These are phyloP conservation scores for Rutstroemia sp. DNA, from an alignment of 2,329 filamentous ascomycete species.

Conservation along the genomic window DNA sequence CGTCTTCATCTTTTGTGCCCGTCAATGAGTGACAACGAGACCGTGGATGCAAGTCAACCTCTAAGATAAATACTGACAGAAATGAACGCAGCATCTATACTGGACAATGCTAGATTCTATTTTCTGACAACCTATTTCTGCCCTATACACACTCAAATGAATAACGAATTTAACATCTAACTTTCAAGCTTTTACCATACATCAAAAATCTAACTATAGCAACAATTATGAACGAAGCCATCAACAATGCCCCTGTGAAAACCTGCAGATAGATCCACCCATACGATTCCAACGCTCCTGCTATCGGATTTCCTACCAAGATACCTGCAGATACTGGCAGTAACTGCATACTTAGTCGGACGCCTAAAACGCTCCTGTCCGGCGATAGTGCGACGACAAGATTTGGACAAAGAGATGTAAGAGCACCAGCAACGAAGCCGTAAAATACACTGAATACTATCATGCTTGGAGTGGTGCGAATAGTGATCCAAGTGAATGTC, in stretches of 20 bases:
- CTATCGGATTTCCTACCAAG: slow-evolving; percentile 29
- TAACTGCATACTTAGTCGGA: slow-evolving; percentile 39
- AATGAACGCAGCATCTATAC: too few species aligned
- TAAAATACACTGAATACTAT: slow-evolving; percentile 58
- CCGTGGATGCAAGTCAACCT: too few species aligned
- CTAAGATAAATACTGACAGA: too few species aligned
- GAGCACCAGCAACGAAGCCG: slow-evolving; percentile 61
- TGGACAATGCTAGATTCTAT: too few species aligned
- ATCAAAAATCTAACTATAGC: not conserved
- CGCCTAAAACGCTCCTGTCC: slow-evolving; percentile 44
- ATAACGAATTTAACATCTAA: not conserved
- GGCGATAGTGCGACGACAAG: slow-evolving; percentile 13
- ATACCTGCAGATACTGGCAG: slow-evolving; percentile 40
- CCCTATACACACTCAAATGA: too few species aligned
- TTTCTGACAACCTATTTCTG: too few species aligned
- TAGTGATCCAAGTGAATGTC: slow-evolving; percentile 42
- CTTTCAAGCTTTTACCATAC: slow-evolving; percentile 1
- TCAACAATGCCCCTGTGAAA: not conserved
- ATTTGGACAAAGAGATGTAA: slow-evolving; percentile 34
- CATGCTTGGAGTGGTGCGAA: slow-evolving; percentile 44
- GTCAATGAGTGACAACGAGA: too few species aligned
- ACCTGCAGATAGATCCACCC: not conserved
- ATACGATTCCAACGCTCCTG: slow-evolving; percentile 28
- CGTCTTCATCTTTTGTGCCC: too few species aligned
- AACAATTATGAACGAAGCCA: not conserved